phyloP scores from a whole-genome alignment of 2,329 filamentous ascomycete genomes.

The Colletotrichum karsti region DNA sequence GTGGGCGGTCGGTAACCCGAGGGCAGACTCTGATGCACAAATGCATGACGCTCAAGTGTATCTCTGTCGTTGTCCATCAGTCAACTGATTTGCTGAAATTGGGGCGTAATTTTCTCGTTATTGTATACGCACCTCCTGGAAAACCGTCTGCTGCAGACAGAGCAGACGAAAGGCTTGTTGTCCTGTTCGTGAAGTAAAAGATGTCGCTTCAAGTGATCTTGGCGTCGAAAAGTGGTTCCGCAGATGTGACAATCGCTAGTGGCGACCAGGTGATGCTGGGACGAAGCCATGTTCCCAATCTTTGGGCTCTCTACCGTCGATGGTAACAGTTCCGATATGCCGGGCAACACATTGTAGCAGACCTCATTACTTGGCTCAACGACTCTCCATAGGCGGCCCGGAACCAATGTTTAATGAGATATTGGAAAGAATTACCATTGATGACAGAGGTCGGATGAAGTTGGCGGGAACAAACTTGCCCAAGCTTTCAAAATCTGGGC shows the following conservation, averaged over 20 bases:
- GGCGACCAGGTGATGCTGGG: too few species aligned
- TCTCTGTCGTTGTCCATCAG: neutral
- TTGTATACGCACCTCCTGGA: neutral
- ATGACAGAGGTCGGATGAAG: neutral
- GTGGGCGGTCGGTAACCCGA: neutral
- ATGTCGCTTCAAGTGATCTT: neutral
- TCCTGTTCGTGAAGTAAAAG: neutral
- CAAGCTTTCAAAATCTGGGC: neutral
- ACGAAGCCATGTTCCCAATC: neutral
- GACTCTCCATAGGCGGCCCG: too few species aligned
- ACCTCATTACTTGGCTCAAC: too few species aligned
- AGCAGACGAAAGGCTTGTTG: neutral
- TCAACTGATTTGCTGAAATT: too few species aligned
- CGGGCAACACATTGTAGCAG: too few species aligned
- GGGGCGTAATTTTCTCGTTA: too few species aligned
- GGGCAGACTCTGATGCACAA: neutral
- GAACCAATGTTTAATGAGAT: too few species aligned
- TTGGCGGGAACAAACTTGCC: neutral
- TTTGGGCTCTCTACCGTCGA: too few species aligned
- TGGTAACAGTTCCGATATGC: too few species aligned
- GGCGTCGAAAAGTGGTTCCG: neutral
- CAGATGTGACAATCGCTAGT: neutral
- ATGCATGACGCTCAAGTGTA: neutral
- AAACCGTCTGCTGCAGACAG: neutral
- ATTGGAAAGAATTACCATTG: too few species aligned